Percentiles rank a stretch among this genome's conserved stretches.
These are phyloP conservation scores for Gynochthodes officinalis DNA, from an alignment of 257 asterid genomes.

Conservation along the genomic window DNA sequence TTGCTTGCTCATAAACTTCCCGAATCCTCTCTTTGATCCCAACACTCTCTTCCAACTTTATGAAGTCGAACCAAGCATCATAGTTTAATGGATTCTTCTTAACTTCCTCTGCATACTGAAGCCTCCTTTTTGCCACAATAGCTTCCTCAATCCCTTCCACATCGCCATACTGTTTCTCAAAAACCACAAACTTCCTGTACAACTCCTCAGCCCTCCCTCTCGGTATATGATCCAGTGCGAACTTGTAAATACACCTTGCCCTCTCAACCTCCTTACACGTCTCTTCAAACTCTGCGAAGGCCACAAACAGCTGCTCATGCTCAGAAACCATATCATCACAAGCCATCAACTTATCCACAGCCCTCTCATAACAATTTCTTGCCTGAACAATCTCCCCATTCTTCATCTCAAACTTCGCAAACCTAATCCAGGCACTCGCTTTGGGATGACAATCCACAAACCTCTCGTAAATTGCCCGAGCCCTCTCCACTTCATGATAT, in stretches of 20 bases:
- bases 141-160: slow-evolving; percentile 91
- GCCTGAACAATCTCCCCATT: slow-evolving; percentile 65
- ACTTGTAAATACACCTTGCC: slow-evolving; percentile 74
- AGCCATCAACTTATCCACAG: slow-evolving; percentile 62
- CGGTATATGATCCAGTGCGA: slow-evolving; percentile 81
- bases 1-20: slow-evolving; percentile 86
- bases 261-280: slow-evolving; percentile 83
- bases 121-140: slow-evolving; percentile 77
- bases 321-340: slow-evolving; percentile 78
- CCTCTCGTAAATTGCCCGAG: slow-evolving; percentile 61
- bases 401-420: slow-evolving; percentile 82
- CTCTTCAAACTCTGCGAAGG: slow-evolving; percentile 88
- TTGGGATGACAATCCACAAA: slow-evolving; percentile 63
- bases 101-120: slow-evolving; percentile 81
- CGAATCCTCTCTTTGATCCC: slow-evolving; percentile 63
- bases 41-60: slow-evolving; percentile 69
- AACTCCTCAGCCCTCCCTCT: slow-evolving; percentile 84
- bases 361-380: slow-evolving; percentile 68
- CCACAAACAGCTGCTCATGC: slow-evolving; percentile 61
- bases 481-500: slow-evolving; percentile 73
- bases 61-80: slow-evolving; percentile 85
- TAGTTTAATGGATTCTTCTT: slow-evolving; percentile 76
- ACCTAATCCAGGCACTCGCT: slow-evolving; percentile 73
- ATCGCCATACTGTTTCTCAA: slow-evolving; percentile 87
- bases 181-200: slow-evolving; percentile 76